phyloP scores from a whole-genome alignment of 805 yeast genomes.

The Cyberlindnera subsufficiens region DNA sequence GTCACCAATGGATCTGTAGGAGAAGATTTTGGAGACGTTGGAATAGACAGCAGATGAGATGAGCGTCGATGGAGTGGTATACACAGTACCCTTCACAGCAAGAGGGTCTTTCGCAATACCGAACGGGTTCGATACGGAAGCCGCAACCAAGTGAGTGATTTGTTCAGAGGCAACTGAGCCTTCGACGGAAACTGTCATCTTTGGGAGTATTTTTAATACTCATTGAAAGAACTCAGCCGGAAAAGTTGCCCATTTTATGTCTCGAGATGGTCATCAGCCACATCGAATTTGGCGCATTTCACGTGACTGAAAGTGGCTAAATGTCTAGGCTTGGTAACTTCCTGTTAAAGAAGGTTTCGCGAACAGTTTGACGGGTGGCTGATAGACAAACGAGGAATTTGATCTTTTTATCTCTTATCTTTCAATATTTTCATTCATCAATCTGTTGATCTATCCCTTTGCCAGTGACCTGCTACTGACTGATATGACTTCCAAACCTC shows the following conservation, averaged over 20 bases:
- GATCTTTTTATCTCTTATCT: too few relatives aligned
- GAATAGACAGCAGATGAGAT: constrained; percentile 49
- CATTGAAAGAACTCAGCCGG: neutral
- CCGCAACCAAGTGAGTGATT: constrained; percentile 29
- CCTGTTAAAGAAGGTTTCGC: too few relatives aligned
- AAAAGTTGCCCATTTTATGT: neutral
- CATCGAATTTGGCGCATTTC: neutral
- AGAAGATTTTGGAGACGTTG: constrained; percentile 50
- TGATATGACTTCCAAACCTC: constrained; percentile 1
- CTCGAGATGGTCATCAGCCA: constrained; percentile 1
- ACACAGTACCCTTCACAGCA: constrained; percentile 9
- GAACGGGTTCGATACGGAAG: constrained; percentile 46
- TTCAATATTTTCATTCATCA: too few relatives aligned
- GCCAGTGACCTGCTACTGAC: too few relatives aligned
- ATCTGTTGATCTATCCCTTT: too few relatives aligned
- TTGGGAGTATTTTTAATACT: too few relatives aligned
- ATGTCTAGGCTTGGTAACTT: too few relatives aligned
- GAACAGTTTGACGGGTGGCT: too few relatives aligned
- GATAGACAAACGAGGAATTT: too few relatives aligned
- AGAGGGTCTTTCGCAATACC: constrained; percentile 30
- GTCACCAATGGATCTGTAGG: constrained; percentile 64
- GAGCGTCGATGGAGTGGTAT: constrained; percentile 43
- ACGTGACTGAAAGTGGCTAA: neutral
- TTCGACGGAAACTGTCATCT: constrained; percentile 11
- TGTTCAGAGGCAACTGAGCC: constrained; percentile 17